Conservation (phyloP, 805 yeast genomes). For the Alloascoidea hylecoeti region DNA sequence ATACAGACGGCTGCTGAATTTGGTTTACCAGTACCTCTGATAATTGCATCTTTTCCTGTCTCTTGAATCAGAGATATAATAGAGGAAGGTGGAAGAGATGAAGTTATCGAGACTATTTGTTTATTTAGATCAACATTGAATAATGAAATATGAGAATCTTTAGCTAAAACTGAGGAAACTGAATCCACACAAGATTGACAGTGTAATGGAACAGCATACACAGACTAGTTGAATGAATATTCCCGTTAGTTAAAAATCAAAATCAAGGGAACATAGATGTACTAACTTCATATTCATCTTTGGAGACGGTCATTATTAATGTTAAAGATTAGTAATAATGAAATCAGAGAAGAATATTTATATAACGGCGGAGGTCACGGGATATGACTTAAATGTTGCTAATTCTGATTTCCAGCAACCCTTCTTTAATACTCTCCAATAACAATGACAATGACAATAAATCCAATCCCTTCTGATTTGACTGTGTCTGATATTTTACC, state of each 20-base stretch:
- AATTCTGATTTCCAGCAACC: too few species aligned
- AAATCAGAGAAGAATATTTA: too few species aligned
- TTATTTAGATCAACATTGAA: conserved; percentile 41
- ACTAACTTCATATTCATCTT: too few species aligned
- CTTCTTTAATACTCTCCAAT: too few species aligned
- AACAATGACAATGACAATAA: too few species aligned
- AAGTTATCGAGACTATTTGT: conserved; percentile 54
- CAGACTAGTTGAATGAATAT: conserved; percentile 27
- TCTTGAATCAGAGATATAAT: conserved; percentile 54
- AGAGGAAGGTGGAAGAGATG: conserved; percentile 62
- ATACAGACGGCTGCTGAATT: conserved; percentile 88
- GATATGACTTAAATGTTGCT: too few species aligned
- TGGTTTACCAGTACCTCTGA: conserved; percentile 81
- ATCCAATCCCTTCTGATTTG: too few species aligned
- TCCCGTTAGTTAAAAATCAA: conserved; percentile 2
- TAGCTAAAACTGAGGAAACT: conserved; percentile 19
- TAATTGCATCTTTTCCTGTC: conserved; percentile 80
- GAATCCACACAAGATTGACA: conserved; percentile 61
- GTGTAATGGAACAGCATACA: conserved; percentile 76
- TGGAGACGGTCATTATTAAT: background rate
- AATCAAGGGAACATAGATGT: too few species aligned
- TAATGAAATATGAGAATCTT: background rate
- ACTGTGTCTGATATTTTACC: too few species aligned
- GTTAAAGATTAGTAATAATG: too few species aligned
- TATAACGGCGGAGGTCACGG: too few species aligned